These are phyloP conservation scores for Apophysomyces ossiformis DNA, from an alignment of 371 early-diverging fungal genomes.

Conservation along the genomic window DNA sequence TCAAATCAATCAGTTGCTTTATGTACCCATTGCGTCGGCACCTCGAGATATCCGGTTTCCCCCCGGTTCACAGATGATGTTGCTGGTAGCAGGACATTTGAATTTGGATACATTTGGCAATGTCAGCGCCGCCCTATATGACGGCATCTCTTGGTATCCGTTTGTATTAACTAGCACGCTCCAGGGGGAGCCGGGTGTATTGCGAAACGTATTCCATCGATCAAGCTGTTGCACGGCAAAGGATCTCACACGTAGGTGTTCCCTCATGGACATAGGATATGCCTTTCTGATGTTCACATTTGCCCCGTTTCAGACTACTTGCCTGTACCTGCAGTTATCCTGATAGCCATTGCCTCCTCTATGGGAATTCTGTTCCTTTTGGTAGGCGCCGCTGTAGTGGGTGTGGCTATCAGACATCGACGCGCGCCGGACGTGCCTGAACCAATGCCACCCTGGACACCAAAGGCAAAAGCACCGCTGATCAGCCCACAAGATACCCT, in stretches of 20 bases:
- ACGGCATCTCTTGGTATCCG: slow-evolving; percentile 67
- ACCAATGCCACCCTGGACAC: slow-evolving; percentile 38
- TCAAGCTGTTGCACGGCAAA: slow-evolving; percentile 27
- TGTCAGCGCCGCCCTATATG: slow-evolving; percentile 66
- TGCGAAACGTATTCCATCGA: slow-evolving; percentile 34
- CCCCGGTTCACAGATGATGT: slow-evolving; percentile 32
- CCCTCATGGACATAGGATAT: not conserved
- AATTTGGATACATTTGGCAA: slow-evolving; percentile 43
- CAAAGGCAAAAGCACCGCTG: not conserved
- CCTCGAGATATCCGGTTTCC: slow-evolving; percentile 33
- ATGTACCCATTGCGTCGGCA: slow-evolving; percentile 31
- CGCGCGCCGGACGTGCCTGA: slow-evolving; percentile 31
- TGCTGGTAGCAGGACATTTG: slow-evolving; percentile 61
- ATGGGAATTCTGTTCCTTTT: slow-evolving; percentile 68
- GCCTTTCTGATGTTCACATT: too few species aligned
- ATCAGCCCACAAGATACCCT: slow-evolving; percentile 17
- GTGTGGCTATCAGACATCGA: slow-evolving; percentile 32
- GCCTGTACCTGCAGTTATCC: slow-evolving; percentile 68
- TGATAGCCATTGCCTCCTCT: slow-evolving; percentile 78
- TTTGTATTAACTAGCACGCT: slow-evolving; percentile 54
- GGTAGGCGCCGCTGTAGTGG: slow-evolving; percentile 49
- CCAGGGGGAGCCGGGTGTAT: slow-evolving; percentile 32
- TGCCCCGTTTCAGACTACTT: slow-evolving; percentile 33
- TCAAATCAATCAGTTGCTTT: slow-evolving; percentile 34
- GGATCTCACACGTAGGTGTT: slow-evolving; percentile 29